A percentile compares a stretch with the other conserved stretches of the same genome.
Conservation (phyloP, 805 yeast species). For the Kurtzmaniella fragi region DNA sequence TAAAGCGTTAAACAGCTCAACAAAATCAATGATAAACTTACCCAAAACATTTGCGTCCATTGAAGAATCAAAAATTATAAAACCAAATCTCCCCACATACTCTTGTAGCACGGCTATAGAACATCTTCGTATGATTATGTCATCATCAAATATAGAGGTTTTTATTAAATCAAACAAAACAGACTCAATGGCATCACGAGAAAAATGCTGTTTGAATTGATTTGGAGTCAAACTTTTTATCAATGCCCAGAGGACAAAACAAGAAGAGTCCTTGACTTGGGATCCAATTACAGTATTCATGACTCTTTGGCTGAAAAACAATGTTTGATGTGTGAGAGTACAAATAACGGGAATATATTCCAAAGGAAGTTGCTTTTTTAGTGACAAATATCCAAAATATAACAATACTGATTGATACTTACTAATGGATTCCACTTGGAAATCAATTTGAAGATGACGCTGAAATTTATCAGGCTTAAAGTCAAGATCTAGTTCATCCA, state of each 20-base stretch:
- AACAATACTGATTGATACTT: conserved; percentile 57
- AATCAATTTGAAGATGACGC: conserved; percentile 7
- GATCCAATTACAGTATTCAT: conserved; percentile 52
- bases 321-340: conserved; percentile 37
- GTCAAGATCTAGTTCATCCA: conserved; percentile 26
- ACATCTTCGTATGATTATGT: conserved; percentile 71
- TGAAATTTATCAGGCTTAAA: conserved; percentile 1
- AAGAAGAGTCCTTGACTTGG: conserved; percentile 78
- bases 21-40: conserved; percentile 40
- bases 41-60: conserved; percentile 16
- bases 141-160: conserved; percentile 65
- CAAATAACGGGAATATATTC: conserved; percentile 17
- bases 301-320: conserved; percentile 55
- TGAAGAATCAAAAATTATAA: conserved; percentile 20
- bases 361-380: conserved; percentile 22
- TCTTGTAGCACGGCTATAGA: conserved; percentile 87
- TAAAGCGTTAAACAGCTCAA: conserved; percentile 54
- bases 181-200: conserved; percentile 7
- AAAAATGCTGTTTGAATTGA: conserved; percentile 8
- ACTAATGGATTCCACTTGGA: conserved; percentile 33
- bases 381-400: conserved; percentile 42
- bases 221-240: conserved; percentile 33
- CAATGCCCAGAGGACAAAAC: conserved; percentile 81
- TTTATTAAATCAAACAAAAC: conserved; percentile 38
- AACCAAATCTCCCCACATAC: conserved; percentile 70